Base-by-base conservation (phyloP, 2,329 filamentous ascomycete genomes). In the Scedosporium minutisporum region DNA sequence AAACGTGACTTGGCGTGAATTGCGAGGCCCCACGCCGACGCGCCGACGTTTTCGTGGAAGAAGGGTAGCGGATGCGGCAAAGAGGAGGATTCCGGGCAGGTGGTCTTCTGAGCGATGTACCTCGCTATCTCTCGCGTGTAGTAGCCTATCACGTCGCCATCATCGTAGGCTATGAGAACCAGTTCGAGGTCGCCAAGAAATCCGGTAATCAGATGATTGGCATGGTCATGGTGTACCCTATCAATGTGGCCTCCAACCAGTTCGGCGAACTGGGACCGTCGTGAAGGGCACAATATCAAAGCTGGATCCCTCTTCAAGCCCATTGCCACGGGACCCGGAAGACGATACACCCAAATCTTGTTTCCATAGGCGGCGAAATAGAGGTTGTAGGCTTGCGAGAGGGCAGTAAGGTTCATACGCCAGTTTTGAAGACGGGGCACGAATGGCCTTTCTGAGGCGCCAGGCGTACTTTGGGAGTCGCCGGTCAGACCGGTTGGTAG, bases 11-110 rank as follows among this genome's bases (percentile, higher is more conserved):
- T 78, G 65, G 85, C 82, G 72, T 97, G 93, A 10, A 96, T 82
- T 6, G 91, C 88, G 58, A 96, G 75, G 0, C 93, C 95, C 95
- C 95, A 99, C 2, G 93, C 93, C 64, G 90, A 93, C 25, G 75
- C 77, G 1, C 84, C 84, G 2, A 96, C 91, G 70, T 89, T 92
- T 44, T 89, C 83, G 64, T 86, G 84, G 63, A 96, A 90, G 69
- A 96, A 90, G 0, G 77, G 77, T 62, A 67, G 69, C 64, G 77
- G 67, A 4, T 63, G 53, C 21, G 63, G 48, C 57, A 44, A 10
- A 12, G 48, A 23, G 60, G 51, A 27, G 46, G 44, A 23, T 58
- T 58, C 44, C 60, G 48, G 66, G 41, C 14, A 41, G 29, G 12
- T 12, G 18, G 21, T 16, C 58, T 16, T n/a, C 44, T 38, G 27